Evolutionary conservation across 2,329 filamentous ascomycete species (phyloP), one percentile per base, ranked within the genome.

Genomic region (Corynespora cassiicola): DNA sequence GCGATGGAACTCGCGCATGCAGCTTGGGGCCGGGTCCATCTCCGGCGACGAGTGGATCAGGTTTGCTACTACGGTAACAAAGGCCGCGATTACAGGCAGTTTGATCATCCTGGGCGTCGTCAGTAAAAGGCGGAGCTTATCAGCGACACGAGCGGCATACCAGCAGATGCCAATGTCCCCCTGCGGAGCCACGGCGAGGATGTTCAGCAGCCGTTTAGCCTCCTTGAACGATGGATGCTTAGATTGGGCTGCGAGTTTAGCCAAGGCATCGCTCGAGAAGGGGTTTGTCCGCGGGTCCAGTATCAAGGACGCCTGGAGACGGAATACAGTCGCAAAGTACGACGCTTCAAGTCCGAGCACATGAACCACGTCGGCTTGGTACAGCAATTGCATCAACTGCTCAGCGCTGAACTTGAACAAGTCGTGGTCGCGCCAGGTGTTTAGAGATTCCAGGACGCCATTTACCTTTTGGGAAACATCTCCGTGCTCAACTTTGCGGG

Each of bases 321-420:
- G 45, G 24, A 52, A 58, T 5, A 56, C 47, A 10, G 54, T 58
- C 4, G 54, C 47, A 25, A 62, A 62, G 28, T 59, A 62, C 5
- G 49, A 43, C 10, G 52, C 51, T 30, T 62, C 56, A 3, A 59
- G 35, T 3, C 16, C 23, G 15, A 58, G 33, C 2, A 43, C 37
- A 24, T 62, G 58, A 4, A 50, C 33, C 2, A 62, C 36, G 27
- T 62, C 58, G 6, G 56, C 55, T 7, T 47, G 50, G 18, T 61
- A 62, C 3, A 62, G 44, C 9, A 61, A 24, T 19, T 59, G 50
- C 20, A 49, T 45, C 10, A 61, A 11, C n/a, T 58, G 40, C 3
- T 39, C 28, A 6, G 51, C 37, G 7, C 29, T 46, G 8, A 52
- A 33, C 6, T 43, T 31, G 31, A 58, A 63, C 10, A 61, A 23